phyloP scores from a whole-genome alignment of 2,329 filamentous ascomycete species.

The Ceratocystis lukuohia region DNA sequence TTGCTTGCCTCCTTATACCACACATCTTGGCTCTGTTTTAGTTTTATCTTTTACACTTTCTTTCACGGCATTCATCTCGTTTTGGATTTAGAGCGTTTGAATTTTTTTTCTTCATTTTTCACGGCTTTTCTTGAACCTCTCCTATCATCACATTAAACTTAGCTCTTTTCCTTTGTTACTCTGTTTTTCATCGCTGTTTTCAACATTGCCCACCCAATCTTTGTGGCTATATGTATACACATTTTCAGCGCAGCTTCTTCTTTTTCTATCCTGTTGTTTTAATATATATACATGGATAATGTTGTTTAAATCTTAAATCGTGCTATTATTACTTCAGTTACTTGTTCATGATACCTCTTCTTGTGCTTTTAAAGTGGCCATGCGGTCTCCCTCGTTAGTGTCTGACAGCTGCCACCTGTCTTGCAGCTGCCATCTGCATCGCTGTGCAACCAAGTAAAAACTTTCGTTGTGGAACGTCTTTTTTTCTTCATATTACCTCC shows the following conservation, averaged over 20 bases:
- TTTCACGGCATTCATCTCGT: slow-evolving; percentile 2
- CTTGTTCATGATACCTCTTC: too few species aligned
- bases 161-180: background rate
- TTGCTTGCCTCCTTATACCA: background rate
- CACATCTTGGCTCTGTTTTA: background rate
- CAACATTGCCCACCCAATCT: background rate
- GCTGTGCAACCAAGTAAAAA: background rate
- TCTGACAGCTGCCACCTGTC: background rate
- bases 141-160: background rate
- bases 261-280: background rate
- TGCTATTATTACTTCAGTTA: background rate
- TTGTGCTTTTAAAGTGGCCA: background rate
- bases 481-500: background rate
- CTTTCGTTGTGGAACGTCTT: background rate
- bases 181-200: background rate
- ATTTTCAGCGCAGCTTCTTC: background rate
- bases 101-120: slow-evolving; percentile 6
- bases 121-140: background rate
- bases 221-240: background rate
- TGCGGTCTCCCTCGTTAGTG: background rate
- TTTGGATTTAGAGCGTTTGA: background rate
- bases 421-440: background rate
- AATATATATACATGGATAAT: background rate
- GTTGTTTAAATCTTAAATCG: background rate
- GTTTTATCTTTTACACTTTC: background rate